These are phyloP conservation scores for Phytophthora melonis DNA, from an alignment of 352 stramenopile species.

Conservation along the genomic window DNA sequence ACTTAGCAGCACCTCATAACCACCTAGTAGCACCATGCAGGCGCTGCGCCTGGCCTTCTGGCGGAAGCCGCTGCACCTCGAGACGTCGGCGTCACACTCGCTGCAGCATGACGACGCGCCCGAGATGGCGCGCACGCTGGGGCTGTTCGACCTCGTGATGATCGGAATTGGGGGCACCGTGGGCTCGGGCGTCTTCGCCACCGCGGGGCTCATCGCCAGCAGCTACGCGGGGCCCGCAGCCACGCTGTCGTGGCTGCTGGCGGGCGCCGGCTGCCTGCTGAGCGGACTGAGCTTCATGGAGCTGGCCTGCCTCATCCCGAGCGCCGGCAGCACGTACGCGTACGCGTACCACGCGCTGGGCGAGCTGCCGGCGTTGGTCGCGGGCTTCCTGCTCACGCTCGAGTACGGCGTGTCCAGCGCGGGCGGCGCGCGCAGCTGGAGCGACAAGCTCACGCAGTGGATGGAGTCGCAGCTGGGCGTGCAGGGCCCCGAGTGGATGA, in stretches of 20 bases:
- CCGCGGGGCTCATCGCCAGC: constrained; percentile 71
- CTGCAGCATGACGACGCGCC: constrained; percentile 17
- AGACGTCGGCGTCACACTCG: constrained; percentile 22
- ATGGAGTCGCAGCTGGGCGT: constrained; percentile 65
- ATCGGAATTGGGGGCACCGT: constrained; percentile 95
- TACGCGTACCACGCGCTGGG: constrained; percentile 95
- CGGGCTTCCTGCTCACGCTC: constrained; percentile 90
- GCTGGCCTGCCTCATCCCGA: constrained; percentile 88
- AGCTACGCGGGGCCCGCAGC: constrained; percentile 80
- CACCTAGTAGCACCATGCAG: constrained; percentile 3
- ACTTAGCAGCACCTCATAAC: too few relatives aligned
- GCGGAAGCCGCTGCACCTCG: constrained; percentile 73
- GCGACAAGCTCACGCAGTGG: constrained; percentile 93
- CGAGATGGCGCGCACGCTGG: constrained; percentile 58
- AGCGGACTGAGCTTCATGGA: constrained; percentile 94
- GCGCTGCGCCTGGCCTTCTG: constrained; percentile 74
- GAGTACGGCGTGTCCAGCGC: constrained; percentile 94
- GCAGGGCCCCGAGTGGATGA: constrained; percentile 68
- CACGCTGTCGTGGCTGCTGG: constrained; percentile 87
- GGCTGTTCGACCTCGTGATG: constrained; percentile 93
- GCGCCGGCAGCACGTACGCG: constrained; percentile 92
- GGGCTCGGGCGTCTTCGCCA: constrained; percentile 94
- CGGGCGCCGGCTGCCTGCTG: constrained; percentile 79
- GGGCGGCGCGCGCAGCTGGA: constrained; percentile 93
- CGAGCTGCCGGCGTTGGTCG: constrained; percentile 93